phyloP scores from a whole-genome alignment of 2,329 filamentous ascomycete species.

The Volutella citrinella region DNA sequence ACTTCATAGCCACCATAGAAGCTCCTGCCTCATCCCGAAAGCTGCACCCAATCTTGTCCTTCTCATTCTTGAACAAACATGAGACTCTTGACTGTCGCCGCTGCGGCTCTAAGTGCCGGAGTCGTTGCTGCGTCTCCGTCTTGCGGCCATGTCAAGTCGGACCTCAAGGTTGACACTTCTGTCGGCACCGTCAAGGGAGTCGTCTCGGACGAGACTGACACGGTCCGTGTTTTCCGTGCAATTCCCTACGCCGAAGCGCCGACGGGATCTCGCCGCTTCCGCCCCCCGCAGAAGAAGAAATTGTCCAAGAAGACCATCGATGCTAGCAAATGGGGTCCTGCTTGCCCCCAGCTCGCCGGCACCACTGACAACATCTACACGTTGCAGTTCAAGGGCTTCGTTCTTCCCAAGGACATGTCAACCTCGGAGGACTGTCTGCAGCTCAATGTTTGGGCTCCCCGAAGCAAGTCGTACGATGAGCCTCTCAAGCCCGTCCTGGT shows the following conservation, averaged over 20 bases:
- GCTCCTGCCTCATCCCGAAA: too few relatives aligned
- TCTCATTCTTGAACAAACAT: too few relatives aligned
- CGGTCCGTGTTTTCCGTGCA: slow-evolving; percentile 4
- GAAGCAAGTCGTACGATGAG: slow-evolving; percentile 1
- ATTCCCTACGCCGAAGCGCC: slow-evolving; percentile 6
- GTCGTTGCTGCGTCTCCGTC: too few relatives aligned
- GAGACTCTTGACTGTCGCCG: too few relatives aligned
- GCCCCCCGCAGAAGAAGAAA: slow-evolving; percentile 4
- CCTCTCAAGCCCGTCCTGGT: slow-evolving; percentile 6
- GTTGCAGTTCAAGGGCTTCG: neutral
- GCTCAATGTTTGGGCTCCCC: slow-evolving; percentile 6
- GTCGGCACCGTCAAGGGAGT: too few relatives aligned
- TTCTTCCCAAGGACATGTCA: slow-evolving; percentile 3
- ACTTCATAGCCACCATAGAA: too few relatives aligned
- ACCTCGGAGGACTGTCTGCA: slow-evolving; percentile 6
- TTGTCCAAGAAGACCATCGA: slow-evolving; percentile 4
- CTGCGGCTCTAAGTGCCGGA: too few relatives aligned
- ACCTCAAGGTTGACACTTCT: too few relatives aligned
- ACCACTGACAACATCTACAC: neutral
- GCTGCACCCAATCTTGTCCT: too few relatives aligned
- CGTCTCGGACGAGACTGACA: too few relatives aligned
- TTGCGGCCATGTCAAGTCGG: too few relatives aligned
- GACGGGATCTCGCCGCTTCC: slow-evolving; percentile 1
- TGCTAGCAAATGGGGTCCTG: slow-evolving; percentile 4
- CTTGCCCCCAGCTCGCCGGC: slow-evolving; percentile 4